Base-by-base conservation (phyloP, 2,329 filamentous ascomycete species). In the Tolypocladium ovalisporum region DNA sequence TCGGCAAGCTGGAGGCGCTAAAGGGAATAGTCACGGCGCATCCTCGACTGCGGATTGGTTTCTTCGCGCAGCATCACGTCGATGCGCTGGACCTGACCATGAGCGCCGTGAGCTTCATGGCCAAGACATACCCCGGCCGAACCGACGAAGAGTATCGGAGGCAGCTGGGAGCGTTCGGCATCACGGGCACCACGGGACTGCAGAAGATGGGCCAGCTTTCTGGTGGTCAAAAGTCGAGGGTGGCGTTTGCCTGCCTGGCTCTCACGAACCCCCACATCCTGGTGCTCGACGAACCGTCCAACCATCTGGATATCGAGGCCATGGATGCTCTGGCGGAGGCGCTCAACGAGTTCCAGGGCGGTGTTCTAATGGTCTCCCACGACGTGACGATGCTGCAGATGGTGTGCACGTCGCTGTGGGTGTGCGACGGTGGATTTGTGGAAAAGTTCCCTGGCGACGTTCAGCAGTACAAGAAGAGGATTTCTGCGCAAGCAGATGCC, bases 341-440 rank as follows among this genome's bases (percentile, higher is more conserved):
- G 19, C 78, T 99, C 64, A 82, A 85, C 64, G 83, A 86, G 62
- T 99, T 97, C 76, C 83, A 96, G 75, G 94, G 94, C 60, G 94
- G 94, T 71, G 92, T 99, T 57, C 78, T 99, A 66, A 97, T 99
- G 91, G 94, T 99, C 58, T 96, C 89, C 68, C 94, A 99, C 87
- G 94, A 99, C 70, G 94, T 99, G 56, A 97, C 94, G 1, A 97
- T 99, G 90, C 73, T 99, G 72, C 91, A 96, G 78, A 96, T 89
- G 56, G 94, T 99, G 40, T 99, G 94, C 74, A 94, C 80, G 54
- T 94, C 87, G 70, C 76, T 99, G 68, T 99, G 94, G 94, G 93
- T 99, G 61, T 99, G 94, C 69, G 94, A 99, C 71, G 80, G 87
- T 59, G 94, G 94, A 12, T 94, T 87, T 1, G 92, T 99, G 24